Evolutionary conservation across 306 rosid genomes (phyloP).

Genomic region (Gillenia trifoliata): DNA sequence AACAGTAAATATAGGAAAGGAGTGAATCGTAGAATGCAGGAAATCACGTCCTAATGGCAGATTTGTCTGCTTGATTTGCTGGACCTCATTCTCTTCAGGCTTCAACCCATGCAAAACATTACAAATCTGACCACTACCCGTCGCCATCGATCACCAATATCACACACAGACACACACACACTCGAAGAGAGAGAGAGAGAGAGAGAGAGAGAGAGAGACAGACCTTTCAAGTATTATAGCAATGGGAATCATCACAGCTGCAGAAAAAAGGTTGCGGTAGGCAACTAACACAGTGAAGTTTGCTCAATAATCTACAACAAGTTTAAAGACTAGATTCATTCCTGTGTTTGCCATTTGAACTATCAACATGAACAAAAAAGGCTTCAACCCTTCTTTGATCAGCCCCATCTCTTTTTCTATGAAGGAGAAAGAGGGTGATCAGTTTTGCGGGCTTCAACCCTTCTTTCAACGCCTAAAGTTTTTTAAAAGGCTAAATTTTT

Average conservation of each 20-base stretch:
- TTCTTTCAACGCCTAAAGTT: no score
- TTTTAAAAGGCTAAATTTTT: no score
- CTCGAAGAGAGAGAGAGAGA: no score
- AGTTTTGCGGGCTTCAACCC: no score
- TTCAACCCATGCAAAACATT: slow-evolving; percentile 27
- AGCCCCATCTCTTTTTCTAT: no score
- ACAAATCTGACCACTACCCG: not conserved
- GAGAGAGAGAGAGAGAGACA: no score
- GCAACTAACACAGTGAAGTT: slow-evolving; percentile 30
- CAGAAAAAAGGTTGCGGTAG: slow-evolving; percentile 42
- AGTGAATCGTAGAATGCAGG: no score
- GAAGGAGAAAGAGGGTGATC: no score
- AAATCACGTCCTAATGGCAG: no score
- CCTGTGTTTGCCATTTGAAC: slow-evolving; percentile 30
- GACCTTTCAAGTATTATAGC: slow-evolving; percentile 37
- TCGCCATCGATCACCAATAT: not conserved
- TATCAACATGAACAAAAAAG: slow-evolving; percentile 33
- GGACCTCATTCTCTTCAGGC: no score
- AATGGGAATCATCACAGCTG: slow-evolving; percentile 32
- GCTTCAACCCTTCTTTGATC: slow-evolving; percentile 30
- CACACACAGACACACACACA: not conserved
- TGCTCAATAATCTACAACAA: slow-evolving; percentile 30
- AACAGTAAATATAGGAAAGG: no score
- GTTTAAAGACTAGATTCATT: slow-evolving; percentile 32
- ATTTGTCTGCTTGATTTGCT: no score